These are phyloP conservation scores for Lactuca saligna DNA, from an alignment of 129 eudicot species.

Conservation along the genomic window DNA sequence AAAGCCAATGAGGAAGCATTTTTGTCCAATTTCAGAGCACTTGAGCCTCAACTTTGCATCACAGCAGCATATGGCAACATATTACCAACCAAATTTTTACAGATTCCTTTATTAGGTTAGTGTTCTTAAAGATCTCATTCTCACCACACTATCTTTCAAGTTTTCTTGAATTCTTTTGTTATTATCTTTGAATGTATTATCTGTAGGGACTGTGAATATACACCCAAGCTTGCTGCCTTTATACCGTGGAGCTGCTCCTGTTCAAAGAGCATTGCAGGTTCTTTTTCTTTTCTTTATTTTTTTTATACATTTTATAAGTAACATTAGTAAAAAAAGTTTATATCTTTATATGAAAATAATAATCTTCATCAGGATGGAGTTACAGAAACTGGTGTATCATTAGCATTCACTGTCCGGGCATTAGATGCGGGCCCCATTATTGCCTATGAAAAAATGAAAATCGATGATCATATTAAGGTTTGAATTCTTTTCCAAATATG, in stretches of 20 bases:
- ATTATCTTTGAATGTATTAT: constrained; percentile 21
- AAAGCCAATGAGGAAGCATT: constrained; percentile 83
- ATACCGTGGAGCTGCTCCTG: constrained; percentile 98
- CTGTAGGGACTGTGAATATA: constrained; percentile 85
- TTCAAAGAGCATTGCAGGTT: constrained; percentile 98
- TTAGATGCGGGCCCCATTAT: constrained; percentile 93
- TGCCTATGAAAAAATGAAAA: constrained; percentile 56
- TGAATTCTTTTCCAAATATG: not conserved
- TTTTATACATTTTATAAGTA: constrained; percentile 5
- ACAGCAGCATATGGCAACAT: constrained; percentile 97
- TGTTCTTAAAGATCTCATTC: constrained; percentile 19
- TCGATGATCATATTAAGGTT: constrained; percentile 85
- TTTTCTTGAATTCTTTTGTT: not conserved
- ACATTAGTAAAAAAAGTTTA: not conserved
- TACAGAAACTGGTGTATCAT: constrained; percentile 87
- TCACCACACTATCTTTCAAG: constrained; percentile 1
- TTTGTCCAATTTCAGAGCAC: constrained; percentile 56
- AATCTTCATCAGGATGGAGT: constrained; percentile 71
- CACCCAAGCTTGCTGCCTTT: constrained; percentile 95
- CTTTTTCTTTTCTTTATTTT: constrained; percentile 20
- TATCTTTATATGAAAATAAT: not conserved
- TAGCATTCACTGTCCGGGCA: constrained; percentile 84
- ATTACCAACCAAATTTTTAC: constrained; percentile 78
- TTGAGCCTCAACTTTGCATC: constrained; percentile 79
- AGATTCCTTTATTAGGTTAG: constrained; percentile 85